Base-by-base conservation (phyloP, 257 asterid genomes). In the Solanum virginianum region DNA sequence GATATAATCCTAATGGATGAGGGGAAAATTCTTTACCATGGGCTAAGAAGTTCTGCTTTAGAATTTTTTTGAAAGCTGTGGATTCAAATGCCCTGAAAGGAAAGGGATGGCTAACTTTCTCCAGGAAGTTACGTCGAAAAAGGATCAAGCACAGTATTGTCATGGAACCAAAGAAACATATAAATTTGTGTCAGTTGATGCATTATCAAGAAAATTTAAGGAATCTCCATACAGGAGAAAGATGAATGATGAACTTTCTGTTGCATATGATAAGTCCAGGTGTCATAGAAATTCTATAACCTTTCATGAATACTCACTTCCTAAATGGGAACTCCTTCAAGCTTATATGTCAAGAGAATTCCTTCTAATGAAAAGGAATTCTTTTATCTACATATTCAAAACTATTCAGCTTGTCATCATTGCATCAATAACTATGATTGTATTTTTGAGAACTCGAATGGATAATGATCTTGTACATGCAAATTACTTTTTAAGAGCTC, bases 91-190 rank as follows among this genome's bases (percentile, higher is more conserved):
- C 80, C 94, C 94, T 74, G 91, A 88, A 84, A 88, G 94, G 82
- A 90, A 90, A 87, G 92, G 92, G 69, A 88, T 90, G 54, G 92
- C 91, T 55, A 90, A 88, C 88, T 90, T 88, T 85, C 92, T 91
- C 80, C 94, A 90, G 74, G 94, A 91, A 93, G 94, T 91, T 49
- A 87, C 86, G 13, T 91, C 94, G 0, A 83, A 70, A 59, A 92
- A 89, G 81, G 94, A 92, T 88, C 94, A 92, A 77, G 89, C 88
- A 69, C 91, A 90, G 59, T 92, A 90, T 84, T 92, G 95, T 93
- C 84, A 57, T n/a, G 62, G 86, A 36, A 41, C 55, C 36, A 84
- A 74, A 79, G 85, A 84, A 69, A 84, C 91, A 16, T 88, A 90
- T 85, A 86, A 83, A 63, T 92, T 88, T 83, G 22, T 86, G 36